Evolutionary conservation across 148 eudicot species (phyloP), one percentile per base, ranked within the genome.

Genomic region (Pouteria glomerata): DNA sequence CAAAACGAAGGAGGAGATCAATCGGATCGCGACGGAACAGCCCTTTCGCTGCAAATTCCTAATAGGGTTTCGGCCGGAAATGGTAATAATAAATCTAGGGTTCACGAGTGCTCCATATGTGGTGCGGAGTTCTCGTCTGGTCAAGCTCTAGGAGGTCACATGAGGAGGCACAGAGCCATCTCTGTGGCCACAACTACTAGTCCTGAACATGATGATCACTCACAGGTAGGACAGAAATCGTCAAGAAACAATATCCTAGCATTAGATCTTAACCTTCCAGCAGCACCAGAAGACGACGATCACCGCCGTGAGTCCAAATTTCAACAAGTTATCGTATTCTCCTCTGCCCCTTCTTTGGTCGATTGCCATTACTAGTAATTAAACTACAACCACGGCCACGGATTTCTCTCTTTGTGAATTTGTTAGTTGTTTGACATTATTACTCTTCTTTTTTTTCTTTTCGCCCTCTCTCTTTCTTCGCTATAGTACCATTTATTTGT

Each of bases 341-440:
- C 89, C 76, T 74, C 94, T 0, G 68, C 87, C 2, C 71, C 94
- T 48, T 57, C 89, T 34, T 41, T 91, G 73, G 88, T 92, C 50
- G 86, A 89, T 82, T 92, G 92, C 47, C 93, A 85, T 79, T 85
- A 85, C 76, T 90, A 51, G n/a, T n/a, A n/a, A n/a, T n/a, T n/a
- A n/a, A 71, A 66, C 10, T 33, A 26, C 0, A n/a, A 50, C 8
- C 53, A 35, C 24, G n/a, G n/a, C 19, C 39, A 21, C 23, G 27
- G 30, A 10, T 37, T 63, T n/a, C 24, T n/a, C 42, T 15, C n/a
- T 14, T 39, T 2, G 26, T 27, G n/a, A n/a, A n/a, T n/a, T n/a
- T n/a, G n/a, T n/a, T n/a, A n/a, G n/a, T n/a, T n/a, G n/a, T n/a
- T n/a, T n/a, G n/a, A n/a, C n/a, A n/a, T n/a, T n/a, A n/a, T n/a